phyloP scores from a whole-genome alignment of 345 rosid genomes.

The Aethionema arabicum region DNA sequence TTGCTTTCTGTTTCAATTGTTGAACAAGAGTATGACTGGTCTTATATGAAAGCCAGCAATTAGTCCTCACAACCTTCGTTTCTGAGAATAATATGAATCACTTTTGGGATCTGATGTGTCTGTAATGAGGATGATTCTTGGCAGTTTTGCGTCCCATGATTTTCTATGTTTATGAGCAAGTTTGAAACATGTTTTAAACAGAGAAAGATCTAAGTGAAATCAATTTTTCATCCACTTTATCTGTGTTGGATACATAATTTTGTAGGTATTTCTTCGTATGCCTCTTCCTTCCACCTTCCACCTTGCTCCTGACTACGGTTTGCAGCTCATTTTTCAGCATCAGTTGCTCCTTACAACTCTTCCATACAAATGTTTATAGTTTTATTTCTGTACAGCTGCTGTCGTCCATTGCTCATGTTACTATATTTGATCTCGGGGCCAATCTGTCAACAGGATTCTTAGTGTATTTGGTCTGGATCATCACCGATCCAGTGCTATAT shows the following conservation, averaged over 20 bases:
- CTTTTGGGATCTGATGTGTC: constrained; percentile 22
- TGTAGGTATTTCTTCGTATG: background rate
- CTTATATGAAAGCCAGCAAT: constrained; percentile 20
- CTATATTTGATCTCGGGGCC: too few species aligned
- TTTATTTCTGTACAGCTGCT: background rate
- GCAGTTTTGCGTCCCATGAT: constrained; percentile 15
- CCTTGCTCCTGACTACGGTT: background rate
- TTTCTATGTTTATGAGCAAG: background rate
- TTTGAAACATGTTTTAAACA: too few species aligned
- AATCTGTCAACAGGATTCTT: too few species aligned
- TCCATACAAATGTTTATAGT: background rate
- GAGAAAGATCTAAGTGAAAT: too few species aligned
- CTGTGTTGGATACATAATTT: background rate
- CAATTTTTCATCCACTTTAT: background rate
- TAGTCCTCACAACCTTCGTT: constrained; percentile 8
- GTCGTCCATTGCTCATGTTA: too few species aligned
- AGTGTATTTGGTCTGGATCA: too few species aligned
- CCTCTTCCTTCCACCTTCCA: background rate
- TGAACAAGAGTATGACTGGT: constrained; percentile 18
- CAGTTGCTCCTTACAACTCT: too few species aligned
- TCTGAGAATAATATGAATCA: constrained; percentile 32
- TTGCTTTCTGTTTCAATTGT: constrained; percentile 14
- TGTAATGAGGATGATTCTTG: constrained; percentile 24
- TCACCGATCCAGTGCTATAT: too few species aligned
- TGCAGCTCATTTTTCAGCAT: background rate